Evolutionary conservation across 2,329 filamentous ascomycete genomes (phyloP), one percentile per base, ranked within the genome.

Genomic region (Metarhizium album): DNA sequence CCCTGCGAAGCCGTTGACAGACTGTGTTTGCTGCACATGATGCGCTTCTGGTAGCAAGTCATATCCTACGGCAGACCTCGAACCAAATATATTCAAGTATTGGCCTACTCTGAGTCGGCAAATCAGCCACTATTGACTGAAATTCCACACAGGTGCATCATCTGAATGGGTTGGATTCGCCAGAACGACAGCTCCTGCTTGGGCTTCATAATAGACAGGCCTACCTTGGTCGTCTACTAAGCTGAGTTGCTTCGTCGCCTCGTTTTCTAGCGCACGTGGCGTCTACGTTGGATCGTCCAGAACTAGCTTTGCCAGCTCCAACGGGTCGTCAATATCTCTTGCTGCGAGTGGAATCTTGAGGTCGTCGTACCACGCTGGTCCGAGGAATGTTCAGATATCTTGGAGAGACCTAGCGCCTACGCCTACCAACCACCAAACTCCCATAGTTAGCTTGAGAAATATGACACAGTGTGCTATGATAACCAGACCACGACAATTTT

Each of bases 391-490:
- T 52, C 59, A 62, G 27, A 80, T 72, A 51, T 74, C 69, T 4
- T 55, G 57, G 9, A 79, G 67, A 52, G 76, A 70, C 16, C 68
- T 69, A 38, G 74, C 62, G 2, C 68, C 67, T 20, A 81, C 68
- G 22, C 68, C 71, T 2, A 56, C 51, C 49, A 76, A 62, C 77
- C 77, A 81, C 78, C 78, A 81, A 3, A 73, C 55, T 1, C 54
- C 53, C 3, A 54, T 48, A 11, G 65, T 62, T 2, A 76, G 48
- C 58, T 76, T 79, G 47, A 71, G 59, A 50, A 80, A 80, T 45
- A 68, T 67, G 5, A 76, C 65, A 52, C 78, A 78, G 55, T 80
- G 67, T 2, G 74, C 75, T 11, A 81, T 48, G 37, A 80, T 75
- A 47, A 80, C 54, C 0, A 80, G 64, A 2, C 75, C 70, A 27